Conservation (phyloP, 1,284 basidiomycete genomes). For the Ganoderma sinense region DNA sequence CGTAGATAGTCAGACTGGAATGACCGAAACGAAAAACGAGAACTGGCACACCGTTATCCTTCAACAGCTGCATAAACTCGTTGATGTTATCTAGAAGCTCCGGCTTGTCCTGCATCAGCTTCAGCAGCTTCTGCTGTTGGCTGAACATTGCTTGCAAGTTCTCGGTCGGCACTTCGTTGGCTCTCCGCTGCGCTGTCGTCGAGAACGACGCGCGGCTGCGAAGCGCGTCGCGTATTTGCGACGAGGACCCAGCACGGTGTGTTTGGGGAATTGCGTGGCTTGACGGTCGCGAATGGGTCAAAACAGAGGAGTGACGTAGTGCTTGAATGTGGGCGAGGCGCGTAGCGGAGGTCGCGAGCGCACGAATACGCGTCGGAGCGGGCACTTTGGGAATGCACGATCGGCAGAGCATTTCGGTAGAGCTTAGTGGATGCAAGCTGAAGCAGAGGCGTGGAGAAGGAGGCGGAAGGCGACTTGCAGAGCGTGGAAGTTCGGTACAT, state of each 20-base stretch:
- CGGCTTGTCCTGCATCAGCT: conserved; percentile 58
- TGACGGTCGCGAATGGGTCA: conserved; percentile 8
- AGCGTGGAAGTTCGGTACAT: not conserved
- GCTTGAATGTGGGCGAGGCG: conserved; percentile 23
- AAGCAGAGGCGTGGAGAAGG: not conserved
- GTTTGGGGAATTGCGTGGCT: not conserved
- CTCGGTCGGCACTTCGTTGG: conserved; percentile 42
- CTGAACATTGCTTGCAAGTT: conserved; percentile 44
- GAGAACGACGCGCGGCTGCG: conserved; percentile 27
- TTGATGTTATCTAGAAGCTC: conserved; percentile 57
- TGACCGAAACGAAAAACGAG: not conserved
- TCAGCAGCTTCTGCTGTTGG: conserved; percentile 55
- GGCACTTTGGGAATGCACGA: conserved; percentile 17
- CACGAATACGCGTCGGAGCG: conserved; percentile 11
- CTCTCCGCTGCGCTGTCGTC: conserved; percentile 27
- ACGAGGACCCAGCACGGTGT: conserved; percentile 3
- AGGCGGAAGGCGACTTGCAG: not conserved
- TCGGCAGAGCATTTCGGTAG: conserved; percentile 18
- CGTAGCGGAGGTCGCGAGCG: conserved; percentile 21
- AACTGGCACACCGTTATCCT: conserved; percentile 54
- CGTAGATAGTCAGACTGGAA: not conserved
- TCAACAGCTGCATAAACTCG: conserved; percentile 53
- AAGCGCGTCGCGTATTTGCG: conserved; percentile 18
- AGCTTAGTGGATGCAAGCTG: not conserved
- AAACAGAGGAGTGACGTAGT: conserved; percentile 20